phyloP scores from a whole-genome alignment of 208 protist genomes.

The Porcisia hertigi region DNA sequence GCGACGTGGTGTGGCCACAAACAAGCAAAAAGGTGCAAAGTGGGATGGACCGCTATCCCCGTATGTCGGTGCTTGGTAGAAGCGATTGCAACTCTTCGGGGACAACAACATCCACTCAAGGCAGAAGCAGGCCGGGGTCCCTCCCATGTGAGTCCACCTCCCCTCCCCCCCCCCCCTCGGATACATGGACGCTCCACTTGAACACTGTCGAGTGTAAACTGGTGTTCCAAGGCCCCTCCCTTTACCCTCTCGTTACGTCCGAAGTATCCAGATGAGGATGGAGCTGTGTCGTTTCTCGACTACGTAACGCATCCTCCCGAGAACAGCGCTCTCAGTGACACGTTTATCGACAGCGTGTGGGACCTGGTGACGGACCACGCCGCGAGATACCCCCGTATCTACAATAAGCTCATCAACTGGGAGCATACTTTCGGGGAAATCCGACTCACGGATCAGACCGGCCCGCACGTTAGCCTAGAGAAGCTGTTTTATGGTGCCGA shows the following conservation, averaged over 20 bases:
- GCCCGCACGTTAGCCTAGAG: not conserved
- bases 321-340: not conserved
- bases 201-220: not conserved
- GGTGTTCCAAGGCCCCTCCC: constrained; percentile 9
- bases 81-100: not conserved
- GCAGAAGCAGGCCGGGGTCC: not conserved
- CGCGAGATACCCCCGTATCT: not conserved
- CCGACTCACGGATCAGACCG: constrained; percentile 1
- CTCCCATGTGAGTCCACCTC: too few relatives aligned
- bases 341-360: constrained; percentile 37
- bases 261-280: not conserved
- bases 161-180: not conserved
- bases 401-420: not conserved
- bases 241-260: constrained; percentile 9
- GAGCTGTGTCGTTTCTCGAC: not conserved
- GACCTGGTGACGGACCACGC: constrained; percentile 16
- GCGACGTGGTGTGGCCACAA: constrained; percentile 17
- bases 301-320: not conserved
- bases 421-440: not conserved
- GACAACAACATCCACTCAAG: not conserved
- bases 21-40: not conserved
- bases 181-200: constrained; percentile 13
- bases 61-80: not conserved
- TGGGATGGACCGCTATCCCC: not conserved
- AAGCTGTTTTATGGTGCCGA: constrained; percentile 3